phyloP scores from a whole-genome alignment of 257 asterid genomes.

The Mitragyna speciosa region DNA sequence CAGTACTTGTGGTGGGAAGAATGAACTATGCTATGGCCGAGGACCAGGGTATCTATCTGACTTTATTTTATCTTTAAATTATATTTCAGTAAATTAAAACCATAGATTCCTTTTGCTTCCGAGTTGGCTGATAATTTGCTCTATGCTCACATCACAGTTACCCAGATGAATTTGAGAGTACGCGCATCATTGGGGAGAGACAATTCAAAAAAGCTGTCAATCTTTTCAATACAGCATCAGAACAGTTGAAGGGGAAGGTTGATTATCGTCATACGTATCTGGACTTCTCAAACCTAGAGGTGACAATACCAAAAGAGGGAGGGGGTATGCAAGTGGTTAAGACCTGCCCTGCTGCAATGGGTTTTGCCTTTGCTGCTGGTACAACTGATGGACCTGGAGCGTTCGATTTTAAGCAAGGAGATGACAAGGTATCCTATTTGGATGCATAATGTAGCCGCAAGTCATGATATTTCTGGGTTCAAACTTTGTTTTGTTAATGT shows the following conservation, averaged over 20 bases:
- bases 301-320: slow-evolving; percentile 59
- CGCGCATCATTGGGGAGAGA: slow-evolving; percentile 90
- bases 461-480: background rate
- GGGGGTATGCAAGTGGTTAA: slow-evolving; percentile 56
- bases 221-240: slow-evolving; percentile 72
- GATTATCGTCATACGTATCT: slow-evolving; percentile 78
- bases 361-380: slow-evolving; percentile 99
- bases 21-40: slow-evolving; percentile 91
- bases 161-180: slow-evolving; percentile 95
- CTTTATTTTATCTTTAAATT: background rate
- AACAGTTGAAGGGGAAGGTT: slow-evolving; percentile 69
- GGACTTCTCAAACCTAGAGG: slow-evolving; percentile 77
- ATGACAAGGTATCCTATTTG: slow-evolving; percentile 53
- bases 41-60: slow-evolving; percentile 82
- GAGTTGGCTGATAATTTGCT: slow-evolving; percentile 15
- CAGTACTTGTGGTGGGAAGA: slow-evolving; percentile 96
- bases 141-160: slow-evolving; percentile 51
- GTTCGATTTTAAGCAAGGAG: slow-evolving; percentile 97
- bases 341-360: slow-evolving; percentile 99
- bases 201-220: slow-evolving; percentile 81
- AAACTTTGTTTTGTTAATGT: background rate
- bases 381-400: slow-evolving; percentile 99
- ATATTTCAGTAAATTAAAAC: background rate
- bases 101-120: background rate
- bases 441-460: slow-evolving; percentile 4